These are phyloP conservation scores for Fusarium sp. DNA, from an alignment of 2,329 filamentous ascomycete genomes.

Conservation along the genomic window DNA sequence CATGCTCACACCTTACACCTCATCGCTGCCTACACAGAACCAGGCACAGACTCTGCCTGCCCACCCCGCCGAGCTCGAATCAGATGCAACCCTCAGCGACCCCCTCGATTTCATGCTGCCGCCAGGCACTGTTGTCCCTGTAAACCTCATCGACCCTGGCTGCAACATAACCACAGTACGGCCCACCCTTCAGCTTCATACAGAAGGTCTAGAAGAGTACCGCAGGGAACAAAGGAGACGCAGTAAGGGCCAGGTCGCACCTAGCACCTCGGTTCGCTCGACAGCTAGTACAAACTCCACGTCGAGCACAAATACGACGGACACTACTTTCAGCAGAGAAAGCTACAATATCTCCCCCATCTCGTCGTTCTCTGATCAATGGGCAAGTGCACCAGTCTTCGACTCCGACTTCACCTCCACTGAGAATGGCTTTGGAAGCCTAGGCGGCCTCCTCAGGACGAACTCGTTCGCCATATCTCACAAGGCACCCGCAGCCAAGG, in stretches of 20 bases:
- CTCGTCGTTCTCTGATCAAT: constrained; percentile 53
- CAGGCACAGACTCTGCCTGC: constrained; percentile 28
- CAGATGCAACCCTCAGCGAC: constrained; percentile 31
- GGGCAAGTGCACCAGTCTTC: constrained; percentile 52
- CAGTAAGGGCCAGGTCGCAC: constrained; percentile 54
- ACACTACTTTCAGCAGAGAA: constrained; percentile 52
- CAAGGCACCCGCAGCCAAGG: constrained; percentile 38
- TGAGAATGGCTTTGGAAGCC: constrained; percentile 51
- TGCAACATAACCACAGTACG: constrained; percentile 33
- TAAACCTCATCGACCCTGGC: constrained; percentile 36
- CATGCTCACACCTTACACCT: constrained; percentile 18
- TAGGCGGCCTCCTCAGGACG: constrained; percentile 44
- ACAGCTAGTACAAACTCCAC: constrained; percentile 53
- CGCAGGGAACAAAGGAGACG: constrained; percentile 45
- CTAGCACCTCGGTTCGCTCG: constrained; percentile 59
- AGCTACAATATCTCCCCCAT: constrained; percentile 58
- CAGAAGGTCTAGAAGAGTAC: constrained; percentile 47
- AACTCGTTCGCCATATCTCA: constrained; percentile 35
- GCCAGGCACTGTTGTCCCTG: constrained; percentile 38
- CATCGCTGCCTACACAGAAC: constrained; percentile 32
- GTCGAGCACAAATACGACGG: constrained; percentile 49
- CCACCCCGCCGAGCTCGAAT: constrained; percentile 41
- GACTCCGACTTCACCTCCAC: constrained; percentile 59
- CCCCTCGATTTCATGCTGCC: constrained; percentile 43
- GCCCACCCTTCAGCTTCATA: constrained; percentile 53